Conservation (phyloP, 164 flowering plant species). For the Amborella trichopoda region DNA sequence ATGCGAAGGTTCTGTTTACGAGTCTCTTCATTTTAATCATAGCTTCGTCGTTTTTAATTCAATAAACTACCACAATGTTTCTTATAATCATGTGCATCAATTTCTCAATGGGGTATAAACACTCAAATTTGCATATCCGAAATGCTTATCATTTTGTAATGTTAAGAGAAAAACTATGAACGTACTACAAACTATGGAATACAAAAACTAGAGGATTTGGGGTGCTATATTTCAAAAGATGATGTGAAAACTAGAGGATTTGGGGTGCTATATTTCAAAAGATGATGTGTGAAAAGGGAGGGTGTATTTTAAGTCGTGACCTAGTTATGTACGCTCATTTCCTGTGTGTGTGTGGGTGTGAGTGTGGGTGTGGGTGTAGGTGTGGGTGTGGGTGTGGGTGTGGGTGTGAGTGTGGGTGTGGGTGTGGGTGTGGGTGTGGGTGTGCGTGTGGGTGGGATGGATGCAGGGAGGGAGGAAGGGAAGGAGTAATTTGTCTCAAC, state of each 20-base stretch:
- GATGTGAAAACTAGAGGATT: no score
- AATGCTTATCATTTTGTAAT: background rate
- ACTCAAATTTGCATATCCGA: background rate
- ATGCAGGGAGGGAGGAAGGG: background rate
- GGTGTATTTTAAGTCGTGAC: no score
- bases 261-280: no score
- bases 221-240: no score
- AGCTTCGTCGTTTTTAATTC: background rate
- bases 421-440: background rate
- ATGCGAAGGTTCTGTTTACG: conserved; percentile 10
- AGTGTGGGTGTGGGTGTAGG: background rate
- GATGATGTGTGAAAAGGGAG: no score
- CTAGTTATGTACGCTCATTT: background rate
- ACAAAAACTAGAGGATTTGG: no score
- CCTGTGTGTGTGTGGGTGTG: background rate
- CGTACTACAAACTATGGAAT: background rate
- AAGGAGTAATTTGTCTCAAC: background rate
- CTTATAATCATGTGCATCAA: background rate
- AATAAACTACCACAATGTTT: background rate
- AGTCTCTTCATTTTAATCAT: background rate
- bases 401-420: background rate
- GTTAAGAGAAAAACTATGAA: background rate
- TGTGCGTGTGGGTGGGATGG: background rate
- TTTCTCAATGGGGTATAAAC: background rate
- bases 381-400: background rate